Evolutionary conservation across 2,329 filamentous ascomycete genomes (phyloP).

Genomic region (Dactylellina leptospora): DNA sequence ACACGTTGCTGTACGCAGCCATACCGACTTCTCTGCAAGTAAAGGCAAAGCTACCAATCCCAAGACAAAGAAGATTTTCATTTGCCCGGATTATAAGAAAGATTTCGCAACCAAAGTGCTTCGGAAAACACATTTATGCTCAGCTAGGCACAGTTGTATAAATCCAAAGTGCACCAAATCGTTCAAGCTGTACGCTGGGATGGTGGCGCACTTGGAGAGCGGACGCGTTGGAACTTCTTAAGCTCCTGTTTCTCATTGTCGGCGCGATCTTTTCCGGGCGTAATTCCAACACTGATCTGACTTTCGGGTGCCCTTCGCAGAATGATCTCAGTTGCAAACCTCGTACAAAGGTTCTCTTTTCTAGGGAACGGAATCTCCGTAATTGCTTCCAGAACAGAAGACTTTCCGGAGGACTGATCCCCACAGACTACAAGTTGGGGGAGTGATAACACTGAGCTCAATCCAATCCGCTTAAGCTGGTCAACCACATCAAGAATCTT

Average conservation of each 20-base stretch:
- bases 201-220: constrained; percentile 16
- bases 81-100: constrained; percentile 2
- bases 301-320: constrained; percentile 62
- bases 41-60: background rate
- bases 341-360: constrained; percentile 67
- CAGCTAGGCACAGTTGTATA: background rate
- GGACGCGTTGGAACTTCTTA: constrained; percentile 59
- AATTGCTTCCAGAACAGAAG: constrained; percentile 71
- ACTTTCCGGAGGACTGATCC: constrained; percentile 70
- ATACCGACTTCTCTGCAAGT: background rate
- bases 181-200: background rate
- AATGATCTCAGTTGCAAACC: constrained; percentile 70
- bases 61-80: background rate
- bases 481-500: constrained; percentile 67
- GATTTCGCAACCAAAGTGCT: constrained; percentile 8
- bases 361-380: constrained; percentile 69
- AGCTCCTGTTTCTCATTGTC: constrained; percentile 59
- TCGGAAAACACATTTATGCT: background rate
- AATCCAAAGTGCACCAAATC: background rate
- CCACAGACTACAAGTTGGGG: constrained; percentile 70
- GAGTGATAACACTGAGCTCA: constrained; percentile 63
- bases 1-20: background rate
- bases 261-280: constrained; percentile 56
- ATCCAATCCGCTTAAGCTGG: constrained; percentile 64
- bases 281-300: constrained; percentile 63